phyloP scores from a whole-genome alignment of 108 stramenopile species.

The Asterionellopsis glacialis region DNA sequence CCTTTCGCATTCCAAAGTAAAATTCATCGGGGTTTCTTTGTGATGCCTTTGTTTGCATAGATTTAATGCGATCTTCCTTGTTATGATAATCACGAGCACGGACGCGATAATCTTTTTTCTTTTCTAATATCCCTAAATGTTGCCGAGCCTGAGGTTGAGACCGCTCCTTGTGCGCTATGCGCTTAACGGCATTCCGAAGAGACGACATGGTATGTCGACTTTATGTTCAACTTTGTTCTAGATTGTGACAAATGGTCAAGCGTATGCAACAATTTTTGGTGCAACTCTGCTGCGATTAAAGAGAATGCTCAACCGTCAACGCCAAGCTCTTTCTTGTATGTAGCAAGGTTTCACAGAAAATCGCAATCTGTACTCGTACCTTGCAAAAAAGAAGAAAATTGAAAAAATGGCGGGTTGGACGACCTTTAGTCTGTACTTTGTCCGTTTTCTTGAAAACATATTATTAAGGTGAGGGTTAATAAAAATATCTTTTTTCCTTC shows the following conservation, averaged over 20 bases:
- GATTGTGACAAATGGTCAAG: not conserved
- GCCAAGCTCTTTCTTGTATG: too few species aligned
- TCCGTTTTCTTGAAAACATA: too few species aligned
- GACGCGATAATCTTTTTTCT: slow-evolving; percentile 93
- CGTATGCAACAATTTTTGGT: too few species aligned
- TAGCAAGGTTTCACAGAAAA: too few species aligned
- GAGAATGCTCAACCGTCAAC: too few species aligned
- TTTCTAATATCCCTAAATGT: slow-evolving; percentile 95
- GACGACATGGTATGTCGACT: slow-evolving; percentile 77
- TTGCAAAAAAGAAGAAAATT: too few species aligned
- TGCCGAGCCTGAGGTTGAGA: slow-evolving; percentile 84
- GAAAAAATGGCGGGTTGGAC: too few species aligned
- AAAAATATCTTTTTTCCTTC: too few species aligned
- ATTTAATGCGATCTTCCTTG: slow-evolving; percentile 71
- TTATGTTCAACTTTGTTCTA: not conserved
- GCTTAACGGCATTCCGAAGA: slow-evolving; percentile 98
- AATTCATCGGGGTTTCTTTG: slow-evolving; percentile 99
- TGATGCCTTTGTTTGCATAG: slow-evolving; percentile 73
- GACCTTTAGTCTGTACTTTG: too few species aligned
- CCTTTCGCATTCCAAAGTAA: slow-evolving; percentile 95
- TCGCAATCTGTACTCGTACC: too few species aligned
- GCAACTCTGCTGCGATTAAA: too few species aligned
- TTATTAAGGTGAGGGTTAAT: too few species aligned
- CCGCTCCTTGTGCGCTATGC: slow-evolving; percentile 97
- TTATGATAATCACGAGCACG: slow-evolving; percentile 91